Percentiles rank a stretch among this genome's conserved stretches.
These are phyloP conservation scores for Trichoderma sp. DNA, from an alignment of 2,329 filamentous ascomycete genomes.

Conservation along the genomic window DNA sequence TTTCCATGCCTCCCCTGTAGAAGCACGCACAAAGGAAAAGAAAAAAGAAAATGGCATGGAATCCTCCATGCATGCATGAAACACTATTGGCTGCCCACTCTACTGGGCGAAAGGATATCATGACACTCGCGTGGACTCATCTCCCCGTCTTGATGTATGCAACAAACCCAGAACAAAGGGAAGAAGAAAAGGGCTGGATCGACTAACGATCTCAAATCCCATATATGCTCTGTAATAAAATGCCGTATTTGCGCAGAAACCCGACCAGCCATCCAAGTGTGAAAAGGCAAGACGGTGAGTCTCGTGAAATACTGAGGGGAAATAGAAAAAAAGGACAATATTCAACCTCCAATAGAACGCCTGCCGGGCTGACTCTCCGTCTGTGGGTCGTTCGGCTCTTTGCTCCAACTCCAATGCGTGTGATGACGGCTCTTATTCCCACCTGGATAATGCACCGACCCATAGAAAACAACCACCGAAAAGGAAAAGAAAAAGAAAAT, in stretches of 20 bases:
- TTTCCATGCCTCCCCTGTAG: background rate
- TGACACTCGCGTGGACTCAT: constrained; percentile 17
- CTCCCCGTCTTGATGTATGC: constrained; percentile 8
- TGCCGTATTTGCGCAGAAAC: background rate
- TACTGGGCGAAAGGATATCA: constrained; percentile 9
- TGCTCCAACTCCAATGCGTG: background rate
- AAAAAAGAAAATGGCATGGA: background rate
- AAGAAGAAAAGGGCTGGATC: background rate
- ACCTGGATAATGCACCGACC: background rate
- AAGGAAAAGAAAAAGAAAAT: background rate
- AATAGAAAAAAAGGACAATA: background rate
- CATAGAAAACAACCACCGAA: background rate
- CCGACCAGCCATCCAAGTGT: no score
- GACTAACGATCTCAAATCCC: background rate
- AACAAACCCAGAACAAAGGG: background rate
- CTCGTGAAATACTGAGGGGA: background rate
- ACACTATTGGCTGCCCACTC: background rate
- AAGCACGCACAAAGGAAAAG: background rate
- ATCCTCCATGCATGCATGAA: constrained; percentile 4
- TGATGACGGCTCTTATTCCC: background rate
- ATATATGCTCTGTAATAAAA: constrained; percentile 1
- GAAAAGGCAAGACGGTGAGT: background rate
- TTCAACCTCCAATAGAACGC: constrained; percentile 4
- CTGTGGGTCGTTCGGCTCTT: background rate
- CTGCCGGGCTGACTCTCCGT: background rate